These are phyloP conservation scores for Sequoia sempervirens DNA, from an alignment of 75 land plant species.

Conservation along the genomic window DNA sequence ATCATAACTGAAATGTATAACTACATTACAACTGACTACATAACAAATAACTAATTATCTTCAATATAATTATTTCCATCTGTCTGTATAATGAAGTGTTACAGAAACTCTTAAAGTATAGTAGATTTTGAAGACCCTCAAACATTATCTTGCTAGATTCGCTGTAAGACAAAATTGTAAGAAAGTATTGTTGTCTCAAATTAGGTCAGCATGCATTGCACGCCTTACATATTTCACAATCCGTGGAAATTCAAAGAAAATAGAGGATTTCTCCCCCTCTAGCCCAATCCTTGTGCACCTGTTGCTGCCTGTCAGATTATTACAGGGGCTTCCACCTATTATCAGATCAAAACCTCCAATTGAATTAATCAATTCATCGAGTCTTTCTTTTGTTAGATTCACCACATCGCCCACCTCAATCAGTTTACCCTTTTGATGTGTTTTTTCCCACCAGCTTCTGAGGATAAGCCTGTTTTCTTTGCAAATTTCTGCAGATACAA, in stretches of 20 bases:
- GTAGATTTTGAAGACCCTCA: not conserved
- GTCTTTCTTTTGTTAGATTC: constrained; percentile 19
- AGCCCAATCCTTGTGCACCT: constrained; percentile 60
- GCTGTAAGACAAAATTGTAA: not conserved
- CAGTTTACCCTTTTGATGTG: constrained; percentile 52
- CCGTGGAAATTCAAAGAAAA: constrained; percentile 75
- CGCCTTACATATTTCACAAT: constrained; percentile 55
- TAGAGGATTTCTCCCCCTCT: constrained; percentile 53
- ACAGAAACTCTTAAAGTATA: not conserved
- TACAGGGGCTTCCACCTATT: constrained; percentile 93
- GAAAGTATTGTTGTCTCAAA: not conserved
- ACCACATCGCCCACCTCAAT: constrained; percentile 59
- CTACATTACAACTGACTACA: no score
- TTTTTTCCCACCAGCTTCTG: constrained; percentile 80
- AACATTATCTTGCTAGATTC: not conserved
- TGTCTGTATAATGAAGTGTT: not conserved
- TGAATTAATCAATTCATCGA: constrained; percentile 31
- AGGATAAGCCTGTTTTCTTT: constrained; percentile 44
- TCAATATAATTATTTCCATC: not conserved
- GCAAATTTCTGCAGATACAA: constrained; percentile 28
- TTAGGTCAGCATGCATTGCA: constrained; percentile 19
- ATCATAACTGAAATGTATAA: no score
- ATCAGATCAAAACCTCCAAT: constrained; percentile 80
- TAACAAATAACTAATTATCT: no score
- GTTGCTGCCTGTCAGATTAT: constrained; percentile 83